Evolutionary conservation across 768 basidiomycete genomes (phyloP).

Genomic region (Hericium rajendrae): DNA sequence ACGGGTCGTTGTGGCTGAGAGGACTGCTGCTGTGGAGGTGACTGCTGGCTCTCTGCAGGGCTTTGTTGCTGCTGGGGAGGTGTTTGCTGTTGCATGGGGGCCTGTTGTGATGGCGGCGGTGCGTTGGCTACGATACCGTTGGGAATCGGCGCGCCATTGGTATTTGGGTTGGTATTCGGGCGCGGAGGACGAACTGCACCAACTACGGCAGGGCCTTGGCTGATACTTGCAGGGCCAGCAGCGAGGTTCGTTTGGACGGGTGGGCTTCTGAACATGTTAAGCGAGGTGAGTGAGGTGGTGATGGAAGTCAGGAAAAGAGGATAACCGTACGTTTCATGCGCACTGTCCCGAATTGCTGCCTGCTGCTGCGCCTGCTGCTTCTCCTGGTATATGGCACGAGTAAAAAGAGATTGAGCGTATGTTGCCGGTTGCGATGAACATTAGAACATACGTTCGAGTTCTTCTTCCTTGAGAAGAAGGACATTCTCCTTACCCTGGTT

Average conservation of each 20-base stretch:
- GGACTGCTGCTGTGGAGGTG: conserved; percentile 17
- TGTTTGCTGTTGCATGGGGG: conserved; percentile 17
- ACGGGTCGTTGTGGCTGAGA: conserved; percentile 41
- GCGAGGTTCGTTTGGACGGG: not conserved
- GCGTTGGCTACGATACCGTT: conserved; percentile 23
- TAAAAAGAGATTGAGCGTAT: conserved; percentile 1
- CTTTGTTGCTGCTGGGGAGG: conserved; percentile 24
- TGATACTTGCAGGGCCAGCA: conserved; percentile 35
- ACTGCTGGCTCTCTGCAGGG: conserved; percentile 8
- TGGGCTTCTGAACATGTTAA: not conserved
- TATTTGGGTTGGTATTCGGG: conserved; percentile 25
- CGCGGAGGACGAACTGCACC: conserved; percentile 32
- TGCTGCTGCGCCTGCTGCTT: conserved; percentile 7
- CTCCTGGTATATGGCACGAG: conserved; percentile 7
- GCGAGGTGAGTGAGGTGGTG: not conserved
- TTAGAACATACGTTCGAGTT: conserved; percentile 33
- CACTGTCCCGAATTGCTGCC: not conserved
- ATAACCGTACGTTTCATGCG: conserved; percentile 1
- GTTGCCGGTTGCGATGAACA: not conserved
- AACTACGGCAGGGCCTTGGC: conserved; percentile 59
- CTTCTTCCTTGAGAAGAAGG: conserved; percentile 90
- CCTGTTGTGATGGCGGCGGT: conserved; percentile 13
- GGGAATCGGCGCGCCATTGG: conserved; percentile 18
- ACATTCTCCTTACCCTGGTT: conserved; percentile 67
- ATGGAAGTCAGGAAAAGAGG: not conserved